A percentile compares a stretch with the other conserved stretches of the same genome.
phyloP scores from a whole-genome alignment of 495 filamentous ascomycete genomes.

The Penicillium chermesinum region DNA sequence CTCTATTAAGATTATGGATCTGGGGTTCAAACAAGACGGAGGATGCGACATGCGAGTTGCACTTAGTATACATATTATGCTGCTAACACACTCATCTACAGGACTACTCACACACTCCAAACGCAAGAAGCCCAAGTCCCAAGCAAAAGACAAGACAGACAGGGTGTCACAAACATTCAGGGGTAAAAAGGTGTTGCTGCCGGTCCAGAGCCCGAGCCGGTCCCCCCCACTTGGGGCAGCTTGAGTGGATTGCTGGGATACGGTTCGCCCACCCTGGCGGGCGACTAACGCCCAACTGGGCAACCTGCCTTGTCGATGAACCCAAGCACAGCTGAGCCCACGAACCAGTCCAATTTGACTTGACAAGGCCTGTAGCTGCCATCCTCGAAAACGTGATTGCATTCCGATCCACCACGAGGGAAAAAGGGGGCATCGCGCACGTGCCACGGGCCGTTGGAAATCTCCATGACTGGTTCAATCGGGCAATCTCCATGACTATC shows the following conservation, averaged over 20 bases:
- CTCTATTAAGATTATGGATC: not conserved
- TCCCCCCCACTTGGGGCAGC: constrained; percentile 21
- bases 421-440: constrained; percentile 6
- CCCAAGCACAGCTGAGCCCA: not conserved
- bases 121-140: not conserved
- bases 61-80: too few species aligned
- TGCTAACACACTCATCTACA: too few species aligned
- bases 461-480: not conserved
- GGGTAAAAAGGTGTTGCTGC: constrained; percentile 18
- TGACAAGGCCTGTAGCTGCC: too few species aligned
- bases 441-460: constrained; percentile 12
- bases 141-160: too few species aligned
- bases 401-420: not conserved
- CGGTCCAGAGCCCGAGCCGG: constrained; percentile 10
- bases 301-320: constrained; percentile 14
- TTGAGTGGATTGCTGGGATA: constrained; percentile 7
- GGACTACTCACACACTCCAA: too few species aligned
- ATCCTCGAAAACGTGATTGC: too few species aligned
- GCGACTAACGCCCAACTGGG: constrained; percentile 15
- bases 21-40: not conserved
- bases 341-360: not conserved
- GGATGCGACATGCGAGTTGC: too few species aligned
- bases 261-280: constrained; percentile 15
- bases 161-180: constrained; percentile 18
- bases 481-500: too few species aligned